These are phyloP conservation scores for Spergularia azorica DNA, from an alignment of 179 eudicot species.

Conservation along the genomic window DNA sequence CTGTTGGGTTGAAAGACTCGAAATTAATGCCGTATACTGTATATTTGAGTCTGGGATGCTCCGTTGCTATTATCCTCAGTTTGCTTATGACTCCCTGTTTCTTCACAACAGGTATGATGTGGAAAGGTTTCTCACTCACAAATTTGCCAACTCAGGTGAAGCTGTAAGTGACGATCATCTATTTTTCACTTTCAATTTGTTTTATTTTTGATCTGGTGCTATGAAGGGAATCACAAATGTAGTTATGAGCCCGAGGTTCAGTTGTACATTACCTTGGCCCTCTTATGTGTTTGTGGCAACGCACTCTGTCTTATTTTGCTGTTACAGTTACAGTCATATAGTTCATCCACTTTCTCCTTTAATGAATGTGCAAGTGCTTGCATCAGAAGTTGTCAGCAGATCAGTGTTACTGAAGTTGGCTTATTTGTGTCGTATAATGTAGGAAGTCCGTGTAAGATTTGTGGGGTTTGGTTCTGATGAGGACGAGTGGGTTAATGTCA, in stretches of 20 bases:
- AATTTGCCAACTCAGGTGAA: constrained; percentile 41
- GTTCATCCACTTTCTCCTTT: not conserved
- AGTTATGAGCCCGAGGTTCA: not conserved
- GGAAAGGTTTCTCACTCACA: constrained; percentile 46
- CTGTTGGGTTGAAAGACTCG: too few relatives aligned
- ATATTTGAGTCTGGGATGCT: not conserved
- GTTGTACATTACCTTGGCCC: not conserved
- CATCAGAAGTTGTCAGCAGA: not conserved
- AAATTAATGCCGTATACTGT: not conserved
- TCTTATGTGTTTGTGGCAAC: not conserved
- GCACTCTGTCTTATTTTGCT: not conserved
- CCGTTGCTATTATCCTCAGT: not conserved
- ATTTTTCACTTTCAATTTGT: not conserved
- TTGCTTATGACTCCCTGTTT: constrained; percentile 4
- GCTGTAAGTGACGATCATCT: constrained; percentile 34
- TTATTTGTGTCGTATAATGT: constrained; percentile 24
- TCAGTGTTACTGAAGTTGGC: not conserved
- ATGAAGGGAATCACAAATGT: not conserved
- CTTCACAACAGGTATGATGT: constrained; percentile 44
- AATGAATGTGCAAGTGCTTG: not conserved
- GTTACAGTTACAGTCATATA: not conserved
- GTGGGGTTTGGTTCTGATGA: constrained; percentile 72
- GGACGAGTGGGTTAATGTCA: constrained; percentile 95
- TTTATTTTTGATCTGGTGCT: not conserved
- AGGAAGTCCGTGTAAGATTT: constrained; percentile 91